Conservation (phyloP, 192 early-diverging fungal species). For the Gamsiella multidivaricata region DNA sequence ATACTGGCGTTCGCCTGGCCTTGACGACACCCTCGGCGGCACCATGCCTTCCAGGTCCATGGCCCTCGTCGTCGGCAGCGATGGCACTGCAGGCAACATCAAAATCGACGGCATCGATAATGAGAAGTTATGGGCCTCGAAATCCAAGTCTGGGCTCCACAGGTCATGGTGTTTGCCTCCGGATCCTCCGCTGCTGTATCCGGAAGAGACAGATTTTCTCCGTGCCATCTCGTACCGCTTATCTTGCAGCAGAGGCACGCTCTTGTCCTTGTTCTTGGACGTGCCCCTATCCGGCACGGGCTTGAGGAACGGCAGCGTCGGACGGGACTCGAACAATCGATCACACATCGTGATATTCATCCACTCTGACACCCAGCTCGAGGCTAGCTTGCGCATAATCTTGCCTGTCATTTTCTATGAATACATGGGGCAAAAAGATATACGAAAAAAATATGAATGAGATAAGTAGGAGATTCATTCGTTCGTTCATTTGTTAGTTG, state of each 20-base stretch:
- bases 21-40: not conserved
- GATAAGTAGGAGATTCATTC: not conserved
- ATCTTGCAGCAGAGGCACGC: conserved; percentile 17
- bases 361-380: conserved; percentile 20
- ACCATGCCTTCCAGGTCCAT: conserved; percentile 25
- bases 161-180: not conserved
- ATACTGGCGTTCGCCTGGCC: too few relatives aligned
- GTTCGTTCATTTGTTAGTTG: too few relatives aligned
- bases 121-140: conserved; percentile 16
- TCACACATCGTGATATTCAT: conserved; percentile 19
- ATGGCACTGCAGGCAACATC: conserved; percentile 4
- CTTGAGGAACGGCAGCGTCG: conserved; percentile 27
- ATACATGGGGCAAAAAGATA: not conserved
- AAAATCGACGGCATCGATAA: conserved; percentile 27
- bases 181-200: conserved; percentile 10
- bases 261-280: conserved; percentile 20
- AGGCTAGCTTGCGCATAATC: conserved; percentile 35
- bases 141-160: not conserved
- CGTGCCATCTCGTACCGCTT: conserved; percentile 33
- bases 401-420: conserved; percentile 34
- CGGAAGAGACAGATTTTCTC: conserved; percentile 41
- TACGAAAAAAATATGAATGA: not conserved
- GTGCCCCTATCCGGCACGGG: conserved; percentile 22
- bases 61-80: conserved; percentile 7
- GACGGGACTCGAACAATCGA: conserved; percentile 27